A percentile compares a stretch with the other conserved stretches of the same genome.
phyloP scores from a whole-genome alignment of 768 basidiomycete species.

The Boletus pseudopeckii region DNA sequence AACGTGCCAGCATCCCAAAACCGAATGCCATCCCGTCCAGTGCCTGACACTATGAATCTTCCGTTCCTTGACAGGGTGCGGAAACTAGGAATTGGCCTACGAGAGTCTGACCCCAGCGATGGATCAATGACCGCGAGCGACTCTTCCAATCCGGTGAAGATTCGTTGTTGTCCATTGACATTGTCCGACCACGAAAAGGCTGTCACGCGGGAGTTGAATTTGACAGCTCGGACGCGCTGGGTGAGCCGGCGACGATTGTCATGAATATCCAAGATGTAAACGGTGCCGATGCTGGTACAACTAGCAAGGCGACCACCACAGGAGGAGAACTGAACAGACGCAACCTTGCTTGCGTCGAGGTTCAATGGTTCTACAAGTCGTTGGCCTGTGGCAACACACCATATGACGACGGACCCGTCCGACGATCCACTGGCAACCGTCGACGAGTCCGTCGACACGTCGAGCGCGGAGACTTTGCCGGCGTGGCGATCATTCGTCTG shows the following conservation, averaged over 20 bases:
- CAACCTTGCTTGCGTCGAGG: neutral
- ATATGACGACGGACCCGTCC: constrained; percentile 5
- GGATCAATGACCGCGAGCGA: constrained; percentile 1
- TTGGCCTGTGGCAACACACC: neutral
- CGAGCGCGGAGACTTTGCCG: neutral
- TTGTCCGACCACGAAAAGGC: constrained; percentile 1
- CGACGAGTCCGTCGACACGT: neutral
- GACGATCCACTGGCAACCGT: neutral
- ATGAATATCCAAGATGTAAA: neutral
- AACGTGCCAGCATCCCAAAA: constrained; percentile 8
- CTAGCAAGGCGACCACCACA: neutral
- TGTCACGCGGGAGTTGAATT: neutral
- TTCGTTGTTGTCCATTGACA: neutral
- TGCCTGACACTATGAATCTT: constrained; percentile 2
- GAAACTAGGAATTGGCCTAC: neutral
- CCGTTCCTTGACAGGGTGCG: neutral
- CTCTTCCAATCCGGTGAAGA: neutral
- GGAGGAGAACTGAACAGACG: neutral
- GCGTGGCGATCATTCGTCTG: neutral
- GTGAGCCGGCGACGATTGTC: neutral
- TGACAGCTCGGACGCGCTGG: neutral
- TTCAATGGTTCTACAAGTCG: neutral
- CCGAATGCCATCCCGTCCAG: neutral
- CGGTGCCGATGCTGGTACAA: neutral
- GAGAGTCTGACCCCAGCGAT: neutral